Conservation (phyloP, 2,329 filamentous ascomycete species). For the Chaetothyriales sp. region DNA sequence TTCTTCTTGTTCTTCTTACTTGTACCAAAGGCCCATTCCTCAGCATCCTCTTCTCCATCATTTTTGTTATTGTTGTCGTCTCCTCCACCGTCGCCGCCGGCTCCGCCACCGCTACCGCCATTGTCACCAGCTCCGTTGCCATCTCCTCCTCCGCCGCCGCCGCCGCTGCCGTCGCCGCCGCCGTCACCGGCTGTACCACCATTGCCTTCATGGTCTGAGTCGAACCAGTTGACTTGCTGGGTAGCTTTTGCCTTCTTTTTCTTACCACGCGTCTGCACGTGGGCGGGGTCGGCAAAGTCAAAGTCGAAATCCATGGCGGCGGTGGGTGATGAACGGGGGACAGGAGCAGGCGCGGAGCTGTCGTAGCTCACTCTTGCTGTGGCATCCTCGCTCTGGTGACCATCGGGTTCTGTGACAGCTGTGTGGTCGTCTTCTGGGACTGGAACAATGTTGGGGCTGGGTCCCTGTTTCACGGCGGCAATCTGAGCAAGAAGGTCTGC, state of each 20-base stretch:
- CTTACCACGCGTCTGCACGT: conserved; percentile 16
- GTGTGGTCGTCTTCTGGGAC: conserved; percentile 36
- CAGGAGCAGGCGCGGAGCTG: neutral
- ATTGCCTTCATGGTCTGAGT: conserved; percentile 35
- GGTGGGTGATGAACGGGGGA: neutral
- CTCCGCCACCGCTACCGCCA: conserved; percentile 21
- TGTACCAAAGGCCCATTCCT: conserved; percentile 25
- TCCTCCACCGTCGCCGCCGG: conserved; percentile 21
- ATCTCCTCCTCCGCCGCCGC: conserved; percentile 23
- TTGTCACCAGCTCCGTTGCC: conserved; percentile 24
- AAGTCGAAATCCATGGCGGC: conserved; percentile 20
- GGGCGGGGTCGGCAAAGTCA: conserved; percentile 27
- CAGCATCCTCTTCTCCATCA: conserved; percentile 30
- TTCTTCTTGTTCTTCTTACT: conserved; percentile 26
- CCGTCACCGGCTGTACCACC: conserved; percentile 23
- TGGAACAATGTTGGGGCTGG: conserved; percentile 25
- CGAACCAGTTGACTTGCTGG: conserved; percentile 29
- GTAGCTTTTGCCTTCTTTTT: conserved; percentile 34
- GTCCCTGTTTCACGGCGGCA: conserved; percentile 6
- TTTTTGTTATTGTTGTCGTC: conserved; percentile 26
- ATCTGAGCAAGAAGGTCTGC: conserved; percentile 16
- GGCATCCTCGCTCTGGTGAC: conserved; percentile 14
- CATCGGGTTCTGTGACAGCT: conserved; percentile 28
- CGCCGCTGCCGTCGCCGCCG: conserved; percentile 21
- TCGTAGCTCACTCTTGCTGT: neutral